Evolutionary conservation across 148 eudicot genomes (phyloP).

Genomic region (Cornus florida): DNA sequence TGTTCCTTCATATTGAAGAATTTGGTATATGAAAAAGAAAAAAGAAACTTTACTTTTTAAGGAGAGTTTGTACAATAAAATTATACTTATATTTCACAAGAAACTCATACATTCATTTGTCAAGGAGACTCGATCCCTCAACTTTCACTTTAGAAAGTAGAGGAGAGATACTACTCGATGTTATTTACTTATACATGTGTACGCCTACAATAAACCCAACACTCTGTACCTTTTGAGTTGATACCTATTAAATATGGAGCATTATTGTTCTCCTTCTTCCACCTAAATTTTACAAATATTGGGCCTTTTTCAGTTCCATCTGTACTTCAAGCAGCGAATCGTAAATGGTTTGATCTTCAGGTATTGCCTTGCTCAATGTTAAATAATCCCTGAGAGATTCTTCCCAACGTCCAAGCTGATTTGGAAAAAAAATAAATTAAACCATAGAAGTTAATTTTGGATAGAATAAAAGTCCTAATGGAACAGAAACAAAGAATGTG

Average conservation of each 20-base stretch:
- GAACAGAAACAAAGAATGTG: neutral
- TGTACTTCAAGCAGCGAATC: neutral
- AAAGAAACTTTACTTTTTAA: too few relatives aligned
- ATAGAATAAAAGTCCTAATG: neutral
- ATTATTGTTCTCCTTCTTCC: neutral
- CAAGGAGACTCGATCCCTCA: too few relatives aligned
- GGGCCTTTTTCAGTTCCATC: neutral
- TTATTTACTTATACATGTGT: too few relatives aligned
- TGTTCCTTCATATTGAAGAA: too few relatives aligned
- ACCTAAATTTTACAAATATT: neutral
- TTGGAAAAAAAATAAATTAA: neutral
- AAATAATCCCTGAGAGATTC: neutral
- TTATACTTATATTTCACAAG: too few relatives aligned
- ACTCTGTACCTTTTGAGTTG: too few relatives aligned
- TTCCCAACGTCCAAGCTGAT: neutral
- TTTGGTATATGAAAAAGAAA: too few relatives aligned
- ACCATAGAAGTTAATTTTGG: neutral
- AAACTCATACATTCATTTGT: too few relatives aligned
- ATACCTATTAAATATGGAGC: neutral
- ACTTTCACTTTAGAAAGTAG: too few relatives aligned
- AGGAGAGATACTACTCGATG: too few relatives aligned
- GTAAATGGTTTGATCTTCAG: neutral
- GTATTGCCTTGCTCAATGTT: neutral
- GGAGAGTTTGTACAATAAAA: too few relatives aligned
- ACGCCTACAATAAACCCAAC: too few relatives aligned